Conservation (phyloP, 1,284 basidiomycete genomes). For the Boletus semigastroideus region DNA sequence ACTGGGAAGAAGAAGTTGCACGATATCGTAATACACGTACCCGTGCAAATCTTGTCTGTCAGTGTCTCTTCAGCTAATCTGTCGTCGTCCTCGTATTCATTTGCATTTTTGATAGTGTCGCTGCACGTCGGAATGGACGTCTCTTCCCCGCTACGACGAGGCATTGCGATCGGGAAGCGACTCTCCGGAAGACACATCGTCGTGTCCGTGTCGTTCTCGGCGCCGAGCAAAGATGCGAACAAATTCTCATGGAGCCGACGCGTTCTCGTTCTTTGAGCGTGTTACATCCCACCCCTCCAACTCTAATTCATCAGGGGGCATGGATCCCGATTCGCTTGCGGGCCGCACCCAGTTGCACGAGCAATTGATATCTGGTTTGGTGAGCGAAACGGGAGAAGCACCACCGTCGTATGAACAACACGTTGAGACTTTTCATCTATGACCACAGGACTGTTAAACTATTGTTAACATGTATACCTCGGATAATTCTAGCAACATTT, state of each 20-base stretch:
- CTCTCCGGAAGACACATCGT: slow-evolving; percentile 32
- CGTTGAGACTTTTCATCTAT: neutral
- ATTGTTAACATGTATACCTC: neutral
- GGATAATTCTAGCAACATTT: neutral
- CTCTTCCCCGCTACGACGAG: slow-evolving; percentile 69
- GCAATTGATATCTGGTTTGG: slow-evolving; percentile 60
- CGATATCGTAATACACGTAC: slow-evolving; percentile 89
- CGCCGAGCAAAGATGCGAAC: slow-evolving; percentile 6
- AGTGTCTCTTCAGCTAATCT: slow-evolving; percentile 30
- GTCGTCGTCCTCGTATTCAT: neutral
- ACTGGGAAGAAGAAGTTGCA: slow-evolving; percentile 76
- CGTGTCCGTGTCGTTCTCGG: slow-evolving; percentile 45
- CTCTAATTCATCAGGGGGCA: slow-evolving; percentile 18
- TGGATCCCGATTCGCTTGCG: slow-evolving; percentile 34
- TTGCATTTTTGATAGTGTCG: slow-evolving; percentile 53
- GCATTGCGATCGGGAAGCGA: slow-evolving; percentile 33
- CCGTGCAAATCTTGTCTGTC: slow-evolving; percentile 79
- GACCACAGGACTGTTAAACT: neutral
- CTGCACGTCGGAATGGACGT: slow-evolving; percentile 76
- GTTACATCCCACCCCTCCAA: slow-evolving; percentile 33
- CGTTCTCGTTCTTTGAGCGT: slow-evolving; percentile 17
- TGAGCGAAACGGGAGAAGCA: slow-evolving; percentile 61
- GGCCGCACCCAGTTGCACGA: slow-evolving; percentile 52
- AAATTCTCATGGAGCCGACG: neutral
- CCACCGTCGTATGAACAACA: slow-evolving; percentile 58